These are phyloP conservation scores for Camelina laxa DNA, from an alignment of 345 rosid genomes.

Conservation along the genomic window DNA sequence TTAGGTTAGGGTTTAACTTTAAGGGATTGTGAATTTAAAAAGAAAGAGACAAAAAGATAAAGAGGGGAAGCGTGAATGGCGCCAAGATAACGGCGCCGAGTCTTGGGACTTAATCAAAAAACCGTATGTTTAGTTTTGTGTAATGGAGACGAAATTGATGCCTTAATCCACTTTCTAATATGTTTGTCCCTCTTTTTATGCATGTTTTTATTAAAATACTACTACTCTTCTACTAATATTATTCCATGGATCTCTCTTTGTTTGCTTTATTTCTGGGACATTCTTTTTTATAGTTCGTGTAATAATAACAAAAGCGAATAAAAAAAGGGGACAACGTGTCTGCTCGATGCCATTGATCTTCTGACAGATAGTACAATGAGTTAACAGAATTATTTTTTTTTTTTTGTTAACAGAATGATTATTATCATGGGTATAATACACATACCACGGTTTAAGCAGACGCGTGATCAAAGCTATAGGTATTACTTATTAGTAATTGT, in stretches of 20 bases:
- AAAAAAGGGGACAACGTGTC: slow-evolving; percentile 37
- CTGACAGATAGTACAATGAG: background rate
- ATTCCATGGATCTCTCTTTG: background rate
- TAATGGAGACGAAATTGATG: slow-evolving; percentile 37
- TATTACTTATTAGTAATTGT: slow-evolving; percentile 4
- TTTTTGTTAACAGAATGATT: slow-evolving; percentile 1
- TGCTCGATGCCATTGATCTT: slow-evolving; percentile 37
- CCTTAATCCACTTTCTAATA: slow-evolving; percentile 29
- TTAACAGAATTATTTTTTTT: slow-evolving; percentile 7
- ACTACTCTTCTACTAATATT: background rate
- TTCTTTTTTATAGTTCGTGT: slow-evolving; percentile 17
- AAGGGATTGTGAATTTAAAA: background rate
- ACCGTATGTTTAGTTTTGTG: slow-evolving; percentile 22
- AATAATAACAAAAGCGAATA: slow-evolving; percentile 24
- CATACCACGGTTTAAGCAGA: slow-evolving; percentile 17
- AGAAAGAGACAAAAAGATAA: slow-evolving; percentile 19
- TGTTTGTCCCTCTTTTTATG: slow-evolving; percentile 24
- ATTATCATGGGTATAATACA: background rate
- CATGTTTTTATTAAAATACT: background rate
- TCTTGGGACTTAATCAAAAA: slow-evolving; percentile 38
- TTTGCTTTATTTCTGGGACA: background rate
- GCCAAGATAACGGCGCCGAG: slow-evolving; percentile 48
- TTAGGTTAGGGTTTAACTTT: slow-evolving; percentile 28
- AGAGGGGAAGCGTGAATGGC: slow-evolving; percentile 41
- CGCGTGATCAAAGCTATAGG: slow-evolving; percentile 22